Conservation (phyloP, 768 basidiomycete species). For the Multifurca ochricompacta region DNA sequence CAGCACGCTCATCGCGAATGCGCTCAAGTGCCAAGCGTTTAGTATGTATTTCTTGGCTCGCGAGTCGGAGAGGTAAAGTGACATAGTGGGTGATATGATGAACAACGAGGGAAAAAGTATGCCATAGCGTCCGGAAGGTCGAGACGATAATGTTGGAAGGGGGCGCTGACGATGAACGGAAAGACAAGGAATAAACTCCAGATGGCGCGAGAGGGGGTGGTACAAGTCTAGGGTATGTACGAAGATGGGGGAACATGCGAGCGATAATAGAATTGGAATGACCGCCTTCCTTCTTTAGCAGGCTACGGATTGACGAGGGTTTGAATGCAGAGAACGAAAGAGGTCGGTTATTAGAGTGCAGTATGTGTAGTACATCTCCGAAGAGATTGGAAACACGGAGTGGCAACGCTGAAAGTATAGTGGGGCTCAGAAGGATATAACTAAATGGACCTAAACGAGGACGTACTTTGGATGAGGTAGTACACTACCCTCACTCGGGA, state of each 20-base stretch:
- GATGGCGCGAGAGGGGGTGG: slow-evolving; percentile 10
- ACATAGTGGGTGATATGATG: slow-evolving; percentile 25
- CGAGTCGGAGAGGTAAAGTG: slow-evolving; percentile 51
- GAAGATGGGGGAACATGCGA: slow-evolving; percentile 21
- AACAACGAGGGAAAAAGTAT: slow-evolving; percentile 6
- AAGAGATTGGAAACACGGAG: slow-evolving; percentile 19
- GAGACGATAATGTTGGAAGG: slow-evolving; percentile 18
- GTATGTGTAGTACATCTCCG: slow-evolving; percentile 18
- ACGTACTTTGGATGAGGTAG: slow-evolving; percentile 77
- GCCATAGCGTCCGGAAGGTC: slow-evolving; percentile 7
- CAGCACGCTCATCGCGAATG: slow-evolving; percentile 61
- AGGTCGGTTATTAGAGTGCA: slow-evolving; percentile 1
- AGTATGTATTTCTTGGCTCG: slow-evolving; percentile 57
- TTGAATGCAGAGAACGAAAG: slow-evolving; percentile 12
- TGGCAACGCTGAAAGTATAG: slow-evolving; percentile 11
- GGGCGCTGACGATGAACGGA: slow-evolving; percentile 18
- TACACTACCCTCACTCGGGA: slow-evolving; percentile 47
- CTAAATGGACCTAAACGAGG: not conserved
- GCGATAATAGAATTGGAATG: slow-evolving; percentile 4
- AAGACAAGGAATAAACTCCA: slow-evolving; percentile 1
- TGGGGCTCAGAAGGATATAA: not conserved
- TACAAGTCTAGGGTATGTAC: slow-evolving; percentile 20
- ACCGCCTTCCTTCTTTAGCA: slow-evolving; percentile 2
- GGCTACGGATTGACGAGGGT: slow-evolving; percentile 5
- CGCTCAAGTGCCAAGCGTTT: slow-evolving; percentile 53